Evolutionary conservation across 345 rosid species (phyloP).

Genomic region (Syzygium oleosum): DNA sequence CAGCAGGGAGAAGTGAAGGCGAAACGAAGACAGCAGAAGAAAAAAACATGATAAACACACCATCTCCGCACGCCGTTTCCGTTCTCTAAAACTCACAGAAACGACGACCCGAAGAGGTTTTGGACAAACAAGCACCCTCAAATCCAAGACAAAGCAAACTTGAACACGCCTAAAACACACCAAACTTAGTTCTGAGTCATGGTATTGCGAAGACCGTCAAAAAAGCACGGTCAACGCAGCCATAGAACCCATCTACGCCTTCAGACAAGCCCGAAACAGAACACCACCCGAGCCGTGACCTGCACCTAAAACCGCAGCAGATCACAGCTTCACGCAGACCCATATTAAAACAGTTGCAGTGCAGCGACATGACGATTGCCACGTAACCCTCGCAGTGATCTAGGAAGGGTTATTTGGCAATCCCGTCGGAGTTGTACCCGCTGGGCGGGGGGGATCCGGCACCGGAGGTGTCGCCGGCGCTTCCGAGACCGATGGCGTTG

Average conservation of each 20-base stretch:
- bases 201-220: not conserved
- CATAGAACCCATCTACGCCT: not conserved
- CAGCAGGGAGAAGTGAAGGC: not conserved
- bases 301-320: not conserved
- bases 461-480: not conserved
- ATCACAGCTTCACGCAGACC: not conserved
- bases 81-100: not conserved
- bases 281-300: not conserved
- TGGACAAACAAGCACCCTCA: not conserved
- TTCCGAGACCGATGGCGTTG: not conserved
- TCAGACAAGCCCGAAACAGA: not conserved
- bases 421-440: constrained; percentile 3
- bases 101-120: not conserved
- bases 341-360: not conserved
- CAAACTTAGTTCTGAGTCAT: not conserved
- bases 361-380: not conserved
- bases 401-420: not conserved
- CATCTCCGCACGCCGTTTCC: not conserved
- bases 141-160: not conserved
- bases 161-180: not conserved
- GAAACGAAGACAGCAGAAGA: not conserved
- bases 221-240: not conserved
- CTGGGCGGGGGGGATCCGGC: not conserved
- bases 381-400: not conserved
- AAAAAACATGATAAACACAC: not conserved